Conservation (phyloP, 305 asterid genomes). For the Petunia hybrid region DNA sequence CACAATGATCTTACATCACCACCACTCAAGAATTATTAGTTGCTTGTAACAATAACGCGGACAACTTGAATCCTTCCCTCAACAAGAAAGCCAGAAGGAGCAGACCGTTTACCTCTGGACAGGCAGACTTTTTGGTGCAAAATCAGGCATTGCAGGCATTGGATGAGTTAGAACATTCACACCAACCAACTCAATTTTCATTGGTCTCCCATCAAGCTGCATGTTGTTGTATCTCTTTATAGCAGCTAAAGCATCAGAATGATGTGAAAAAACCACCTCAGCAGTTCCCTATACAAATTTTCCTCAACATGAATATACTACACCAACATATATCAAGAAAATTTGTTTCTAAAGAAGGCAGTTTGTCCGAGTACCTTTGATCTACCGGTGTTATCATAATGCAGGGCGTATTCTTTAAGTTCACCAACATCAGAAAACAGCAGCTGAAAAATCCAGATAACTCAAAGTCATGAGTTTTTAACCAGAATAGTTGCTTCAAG, state of each 20-base stretch:
- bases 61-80: slow-evolving; percentile 2
- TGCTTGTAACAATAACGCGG: neutral
- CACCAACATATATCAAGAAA: neutral
- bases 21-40: slow-evolving; percentile 12
- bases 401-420: slow-evolving; percentile 46
- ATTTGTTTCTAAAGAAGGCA: neutral
- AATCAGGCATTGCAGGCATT: slow-evolving; percentile 36
- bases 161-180: slow-evolving; percentile 34
- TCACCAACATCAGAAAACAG: slow-evolving; percentile 58
- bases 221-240: slow-evolving; percentile 44
- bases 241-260: slow-evolving; percentile 57
- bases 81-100: neutral
- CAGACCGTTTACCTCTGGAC: slow-evolving; percentile 31
- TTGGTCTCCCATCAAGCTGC: slow-evolving; percentile 54
- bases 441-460: slow-evolving; percentile 39
- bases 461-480: neutral
- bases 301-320: slow-evolving; percentile 8
- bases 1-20: neutral
- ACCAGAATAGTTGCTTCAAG: slow-evolving; percentile 1
- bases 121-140: slow-evolving; percentile 29
- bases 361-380: slow-evolving; percentile 47
- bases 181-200: slow-evolving; percentile 48
- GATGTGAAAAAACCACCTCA: slow-evolving; percentile 51
- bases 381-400: slow-evolving; percentile 54
- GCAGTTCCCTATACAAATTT: slow-evolving; percentile 54